Base-by-base conservation (phyloP, 345 rosid species). In the Combretum micranthum region DNA sequence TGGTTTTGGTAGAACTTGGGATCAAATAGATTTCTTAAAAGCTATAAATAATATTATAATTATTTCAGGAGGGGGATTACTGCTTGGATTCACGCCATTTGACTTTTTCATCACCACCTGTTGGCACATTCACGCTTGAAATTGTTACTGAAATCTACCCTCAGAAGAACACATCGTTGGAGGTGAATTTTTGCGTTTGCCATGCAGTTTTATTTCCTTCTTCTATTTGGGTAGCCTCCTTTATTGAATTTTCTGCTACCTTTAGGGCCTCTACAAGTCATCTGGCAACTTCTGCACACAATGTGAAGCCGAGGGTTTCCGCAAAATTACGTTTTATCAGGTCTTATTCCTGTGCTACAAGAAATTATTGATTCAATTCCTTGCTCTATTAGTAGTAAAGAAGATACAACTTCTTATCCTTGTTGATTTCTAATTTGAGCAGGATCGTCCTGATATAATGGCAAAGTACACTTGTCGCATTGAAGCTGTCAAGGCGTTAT, bases 361-460 rank as follows among this genome's bases (percentile, higher is more conserved):
- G 4, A 3, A 20, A 57, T 19, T 45, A 25, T 47, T 12, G 22
- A 56, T 20, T 13, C 45, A 42, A 9, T 9, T 14, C 15, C 22
- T 13, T 44, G 20, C 32, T 56, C 44, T 56, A 19, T 13, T 32
- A 14, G 19, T 55, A 10, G 15, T 0, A 11, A 56, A 45, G 50
- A 44, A n/a, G 20, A 37, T 54, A 17, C n/a, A 18, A 37, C 47
- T 47, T 19, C 46, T 47, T 14, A 53, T 20, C 20, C 15, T 50
- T 60, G 60, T 50, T 66, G 19, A 18, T 60, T 68, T 67, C 8
- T 47, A 68, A 32, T 73, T 51, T 43, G 49, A 51, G 69, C 75
- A 87, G 97, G 97, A 94, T 48, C 97, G 97, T 37, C 95, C 97
- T 64, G 97, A 94, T 78, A 85, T 94, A 61, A 87, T 90, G 99